phyloP scores from a whole-genome alignment of 805 yeast genomes.

The Lipomyces sp. region DNA sequence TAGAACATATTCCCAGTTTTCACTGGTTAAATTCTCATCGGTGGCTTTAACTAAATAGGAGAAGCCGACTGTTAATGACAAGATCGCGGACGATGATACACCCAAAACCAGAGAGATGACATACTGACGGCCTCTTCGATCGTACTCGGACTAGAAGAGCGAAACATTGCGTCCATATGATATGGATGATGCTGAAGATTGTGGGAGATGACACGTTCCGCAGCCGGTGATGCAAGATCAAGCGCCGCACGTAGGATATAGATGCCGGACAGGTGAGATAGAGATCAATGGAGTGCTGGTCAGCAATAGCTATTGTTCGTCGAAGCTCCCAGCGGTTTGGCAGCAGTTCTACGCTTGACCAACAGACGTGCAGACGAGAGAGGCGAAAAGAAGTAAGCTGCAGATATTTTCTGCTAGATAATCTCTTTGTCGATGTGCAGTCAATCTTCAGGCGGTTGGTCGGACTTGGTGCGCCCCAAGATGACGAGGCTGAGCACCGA shows the following conservation, averaged over 20 bases:
- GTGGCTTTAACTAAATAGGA: constrained; percentile 57
- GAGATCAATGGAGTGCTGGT: background rate
- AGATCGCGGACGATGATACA: background rate
- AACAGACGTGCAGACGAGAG: background rate
- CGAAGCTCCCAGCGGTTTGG: background rate
- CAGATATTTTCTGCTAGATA: background rate
- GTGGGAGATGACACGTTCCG: background rate
- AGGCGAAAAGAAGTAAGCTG: background rate
- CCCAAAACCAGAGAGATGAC: constrained; percentile 10
- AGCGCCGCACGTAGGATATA: background rate
- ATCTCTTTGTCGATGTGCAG: background rate
- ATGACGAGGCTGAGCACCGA: background rate
- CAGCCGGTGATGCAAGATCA: background rate
- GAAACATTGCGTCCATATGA: constrained; percentile 21
- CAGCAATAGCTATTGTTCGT: background rate
- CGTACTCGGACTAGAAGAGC: constrained; percentile 32
- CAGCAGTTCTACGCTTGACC: background rate
- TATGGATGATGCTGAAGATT: background rate
- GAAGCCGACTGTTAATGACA: background rate
- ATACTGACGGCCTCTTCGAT: constrained; percentile 37
- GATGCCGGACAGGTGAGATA: background rate
- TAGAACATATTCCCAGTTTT: constrained; percentile 69
- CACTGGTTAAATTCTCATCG: constrained; percentile 62
- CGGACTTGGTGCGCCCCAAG: background rate
- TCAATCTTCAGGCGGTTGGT: too few species aligned